phyloP scores from a whole-genome alignment of 495 filamentous ascomycete species.

The Neurospora pannonica region DNA sequence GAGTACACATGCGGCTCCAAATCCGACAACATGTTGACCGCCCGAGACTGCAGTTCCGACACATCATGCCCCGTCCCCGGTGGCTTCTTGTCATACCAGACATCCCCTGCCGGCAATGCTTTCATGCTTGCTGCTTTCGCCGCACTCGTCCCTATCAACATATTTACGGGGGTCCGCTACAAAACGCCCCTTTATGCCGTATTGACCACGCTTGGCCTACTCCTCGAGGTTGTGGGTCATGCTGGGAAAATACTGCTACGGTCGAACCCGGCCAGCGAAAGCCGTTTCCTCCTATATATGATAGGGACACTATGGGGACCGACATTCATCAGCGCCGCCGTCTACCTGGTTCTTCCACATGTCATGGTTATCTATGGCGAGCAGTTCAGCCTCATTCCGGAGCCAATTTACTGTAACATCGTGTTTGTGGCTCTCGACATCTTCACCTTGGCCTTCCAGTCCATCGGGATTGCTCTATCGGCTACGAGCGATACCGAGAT shows the following conservation, averaged over 20 bases:
- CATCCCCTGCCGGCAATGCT: conserved; percentile 21
- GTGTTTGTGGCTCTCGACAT: conserved; percentile 22
- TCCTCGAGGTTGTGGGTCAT: conserved; percentile 32
- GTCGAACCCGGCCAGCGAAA: conserved; percentile 13
- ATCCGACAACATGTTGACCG: conserved; percentile 1
- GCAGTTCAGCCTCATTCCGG: conserved; percentile 17
- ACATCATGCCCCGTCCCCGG: conserved; percentile 9
- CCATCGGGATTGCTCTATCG: conserved; percentile 23
- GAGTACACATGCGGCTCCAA: not conserved
- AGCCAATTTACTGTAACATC: conserved; percentile 22
- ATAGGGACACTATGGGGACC: conserved; percentile 31
- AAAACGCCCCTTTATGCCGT: conserved; percentile 23
- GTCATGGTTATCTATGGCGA: conserved; percentile 32
- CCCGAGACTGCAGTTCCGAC: conserved; percentile 7
- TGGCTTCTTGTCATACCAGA: conserved; percentile 20
- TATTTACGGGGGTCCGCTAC: conserved; percentile 30
- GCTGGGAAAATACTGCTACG: conserved; percentile 28
- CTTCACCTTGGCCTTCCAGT: conserved; percentile 25
- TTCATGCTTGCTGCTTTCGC: conserved; percentile 33
- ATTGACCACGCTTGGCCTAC: conserved; percentile 22
- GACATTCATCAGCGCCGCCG: conserved; percentile 25
- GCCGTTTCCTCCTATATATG: conserved; percentile 26
- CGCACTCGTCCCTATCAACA: conserved; percentile 22
- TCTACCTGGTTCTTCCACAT: conserved; percentile 28
- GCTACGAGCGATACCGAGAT: not conserved